Evolutionary conservation across 2,329 filamentous ascomycete genomes (phyloP).

Genomic region (Colletotrichum sp.): DNA sequence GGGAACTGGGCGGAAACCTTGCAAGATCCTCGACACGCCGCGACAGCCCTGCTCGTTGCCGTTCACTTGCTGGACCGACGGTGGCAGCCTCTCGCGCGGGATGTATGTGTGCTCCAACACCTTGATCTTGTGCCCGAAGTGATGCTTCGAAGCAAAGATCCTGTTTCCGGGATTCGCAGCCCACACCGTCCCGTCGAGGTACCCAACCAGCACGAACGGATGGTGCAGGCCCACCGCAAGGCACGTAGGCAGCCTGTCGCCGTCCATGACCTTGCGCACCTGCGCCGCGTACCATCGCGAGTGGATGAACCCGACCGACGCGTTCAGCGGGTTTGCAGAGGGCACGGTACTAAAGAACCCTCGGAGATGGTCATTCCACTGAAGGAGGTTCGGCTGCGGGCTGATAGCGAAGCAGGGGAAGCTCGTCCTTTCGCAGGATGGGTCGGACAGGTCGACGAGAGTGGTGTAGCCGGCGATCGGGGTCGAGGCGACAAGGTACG

Average conservation of each 20-base stretch:
- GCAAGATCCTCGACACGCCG: conserved; percentile 55
- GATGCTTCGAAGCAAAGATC: conserved; percentile 43
- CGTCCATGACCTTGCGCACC: conserved; percentile 55
- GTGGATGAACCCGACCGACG: conserved; percentile 58
- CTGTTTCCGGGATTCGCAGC: conserved; percentile 49
- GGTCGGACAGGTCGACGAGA: conserved; percentile 56
- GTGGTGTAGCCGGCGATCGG: conserved; percentile 59
- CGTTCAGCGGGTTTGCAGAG: conserved; percentile 57
- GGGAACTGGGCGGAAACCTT: conserved; percentile 55
- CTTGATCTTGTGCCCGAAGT: conserved; percentile 42
- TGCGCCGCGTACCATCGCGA: conserved; percentile 54
- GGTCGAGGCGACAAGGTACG: conserved; percentile 59
- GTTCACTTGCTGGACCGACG: background rate
- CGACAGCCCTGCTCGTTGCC: conserved; percentile 24
- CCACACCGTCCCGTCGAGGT: conserved; percentile 59
- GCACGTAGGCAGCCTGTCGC: conserved; percentile 55
- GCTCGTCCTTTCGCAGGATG: conserved; percentile 58
- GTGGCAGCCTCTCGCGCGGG: conserved; percentile 32
- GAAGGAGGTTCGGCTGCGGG: conserved; percentile 58
- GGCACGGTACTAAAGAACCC: conserved; percentile 60
- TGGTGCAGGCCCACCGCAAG: conserved; percentile 55
- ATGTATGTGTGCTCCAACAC: conserved; percentile 62
- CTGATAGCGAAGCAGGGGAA: conserved; percentile 54
- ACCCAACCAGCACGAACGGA: conserved; percentile 58
- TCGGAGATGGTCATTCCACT: conserved; percentile 60